Evolutionary conservation across 192 early-diverging fungal species (phyloP).

Genomic region (Mortierella alpina): DNA sequence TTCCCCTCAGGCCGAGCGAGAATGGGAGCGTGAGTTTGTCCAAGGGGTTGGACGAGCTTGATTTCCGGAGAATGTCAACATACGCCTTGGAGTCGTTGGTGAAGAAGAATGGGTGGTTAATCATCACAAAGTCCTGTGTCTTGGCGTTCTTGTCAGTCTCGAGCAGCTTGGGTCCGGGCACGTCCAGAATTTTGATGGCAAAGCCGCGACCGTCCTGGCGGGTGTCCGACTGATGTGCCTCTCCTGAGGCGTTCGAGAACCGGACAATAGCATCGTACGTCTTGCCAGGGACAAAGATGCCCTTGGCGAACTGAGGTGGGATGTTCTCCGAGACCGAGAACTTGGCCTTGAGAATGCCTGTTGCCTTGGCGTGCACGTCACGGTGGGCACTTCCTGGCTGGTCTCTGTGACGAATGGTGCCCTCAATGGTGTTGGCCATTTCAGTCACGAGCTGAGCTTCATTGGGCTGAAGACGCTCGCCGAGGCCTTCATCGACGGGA

Average conservation of each 20-base stretch:
- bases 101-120: slow-evolving; percentile 32
- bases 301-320: slow-evolving; percentile 27
- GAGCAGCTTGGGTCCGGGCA: slow-evolving; percentile 18
- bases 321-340: slow-evolving; percentile 28
- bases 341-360: slow-evolving; percentile 29
- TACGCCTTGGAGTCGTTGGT: slow-evolving; percentile 16
- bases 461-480: slow-evolving; percentile 22
- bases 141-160: slow-evolving; percentile 32
- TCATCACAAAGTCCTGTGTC: slow-evolving; percentile 46
- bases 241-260: slow-evolving; percentile 24
- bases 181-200: slow-evolving; percentile 40
- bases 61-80: slow-evolving; percentile 5
- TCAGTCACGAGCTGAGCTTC: slow-evolving; percentile 20
- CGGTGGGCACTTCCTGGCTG: slow-evolving; percentile 8
- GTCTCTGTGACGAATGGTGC: slow-evolving; percentile 2
- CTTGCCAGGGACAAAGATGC: slow-evolving; percentile 49
- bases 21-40: slow-evolving; percentile 24
- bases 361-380: slow-evolving; percentile 38
- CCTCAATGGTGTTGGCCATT: slow-evolving; percentile 15
- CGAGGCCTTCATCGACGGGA: slow-evolving; percentile 20
- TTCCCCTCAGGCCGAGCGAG: slow-evolving; percentile 25
- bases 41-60: not conserved
- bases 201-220: slow-evolving; percentile 24
- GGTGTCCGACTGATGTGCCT: slow-evolving; percentile 15
- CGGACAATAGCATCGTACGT: slow-evolving; percentile 37